Percentiles rank a stretch among this genome's conserved stretches.
Conservation (phyloP, 1,284 basidiomycete species). For the Apiotrichum montevideense region DNA sequence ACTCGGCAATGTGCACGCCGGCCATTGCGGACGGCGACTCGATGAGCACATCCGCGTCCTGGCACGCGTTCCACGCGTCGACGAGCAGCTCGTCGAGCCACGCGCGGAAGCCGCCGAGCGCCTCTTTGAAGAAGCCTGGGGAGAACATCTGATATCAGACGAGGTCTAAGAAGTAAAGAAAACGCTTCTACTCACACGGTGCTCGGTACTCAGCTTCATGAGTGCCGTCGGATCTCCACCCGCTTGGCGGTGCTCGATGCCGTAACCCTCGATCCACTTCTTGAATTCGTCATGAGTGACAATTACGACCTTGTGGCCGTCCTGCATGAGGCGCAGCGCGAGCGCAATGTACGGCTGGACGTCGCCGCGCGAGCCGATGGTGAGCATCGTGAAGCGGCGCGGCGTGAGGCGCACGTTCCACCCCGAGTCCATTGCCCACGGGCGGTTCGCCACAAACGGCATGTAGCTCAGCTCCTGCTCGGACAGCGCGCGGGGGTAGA, state of each 20-base stretch:
- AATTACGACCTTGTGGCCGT: conserved; percentile 54
- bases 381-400: conserved; percentile 45
- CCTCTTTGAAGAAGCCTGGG: conserved; percentile 72
- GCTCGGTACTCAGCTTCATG: conserved; percentile 50
- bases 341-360: conserved; percentile 52
- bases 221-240: conserved; percentile 73
- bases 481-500: conserved; percentile 20
- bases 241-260: conserved; percentile 61
- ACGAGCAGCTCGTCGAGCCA: conserved; percentile 70
- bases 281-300: conserved; percentile 62
- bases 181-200: conserved; percentile 42
- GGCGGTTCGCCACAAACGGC: conserved; percentile 44
- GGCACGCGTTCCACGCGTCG: conserved; percentile 64
- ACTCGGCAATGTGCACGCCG: conserved; percentile 74
- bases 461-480: conserved; percentile 38
- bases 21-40: conserved; percentile 65
- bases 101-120: conserved; percentile 59
- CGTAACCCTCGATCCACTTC: conserved; percentile 58
- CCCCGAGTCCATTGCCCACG: conserved; percentile 7
- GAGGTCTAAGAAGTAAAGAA: neutral
- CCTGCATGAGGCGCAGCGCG: conserved; percentile 48
- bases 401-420: conserved; percentile 26
- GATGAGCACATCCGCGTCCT: conserved; percentile 66
- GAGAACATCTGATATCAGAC: conserved; percentile 58
- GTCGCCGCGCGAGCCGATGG: conserved; percentile 51